phyloP scores from a whole-genome alignment of 805 yeast genomes.

The Vanderwaltozyma yarrowii region DNA sequence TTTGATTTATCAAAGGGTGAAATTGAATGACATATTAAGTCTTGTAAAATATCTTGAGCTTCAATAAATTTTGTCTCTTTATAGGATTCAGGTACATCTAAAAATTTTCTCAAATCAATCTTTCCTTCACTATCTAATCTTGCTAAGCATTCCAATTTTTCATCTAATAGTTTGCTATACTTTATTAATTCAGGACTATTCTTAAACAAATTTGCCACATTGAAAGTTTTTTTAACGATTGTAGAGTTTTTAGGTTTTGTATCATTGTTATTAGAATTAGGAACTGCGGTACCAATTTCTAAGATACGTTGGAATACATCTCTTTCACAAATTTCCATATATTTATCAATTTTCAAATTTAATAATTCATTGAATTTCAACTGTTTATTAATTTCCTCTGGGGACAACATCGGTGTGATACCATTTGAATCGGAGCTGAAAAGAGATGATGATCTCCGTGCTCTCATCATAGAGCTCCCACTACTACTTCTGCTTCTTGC shows the following conservation, averaged over 20 bases:
- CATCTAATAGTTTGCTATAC: slow-evolving; percentile 18
- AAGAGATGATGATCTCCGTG: slow-evolving; percentile 24
- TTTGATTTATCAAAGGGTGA: slow-evolving; percentile 25
- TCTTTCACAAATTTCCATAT: slow-evolving; percentile 25
- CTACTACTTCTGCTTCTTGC: slow-evolving; percentile 27
- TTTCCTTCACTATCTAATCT: slow-evolving; percentile 13
- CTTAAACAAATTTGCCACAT: slow-evolving; percentile 19
- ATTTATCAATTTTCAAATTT: slow-evolving; percentile 20
- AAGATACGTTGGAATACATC: slow-evolving; percentile 20
- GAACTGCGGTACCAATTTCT: slow-evolving; percentile 26
- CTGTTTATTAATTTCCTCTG: slow-evolving; percentile 25
- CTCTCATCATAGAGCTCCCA: slow-evolving; percentile 13
- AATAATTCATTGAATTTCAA: slow-evolving; percentile 18
- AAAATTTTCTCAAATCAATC: slow-evolving; percentile 17
- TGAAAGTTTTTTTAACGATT: slow-evolving; percentile 6
- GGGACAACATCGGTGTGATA: slow-evolving; percentile 21
- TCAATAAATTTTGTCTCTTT: slow-evolving; percentile 6
- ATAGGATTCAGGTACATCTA: slow-evolving; percentile 14
- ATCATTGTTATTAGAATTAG: slow-evolving; percentile 4
- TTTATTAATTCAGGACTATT: slow-evolving; percentile 27
- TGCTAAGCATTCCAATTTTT: slow-evolving; percentile 15
- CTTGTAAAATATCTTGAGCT: slow-evolving; percentile 10
- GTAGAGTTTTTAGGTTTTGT: not conserved
- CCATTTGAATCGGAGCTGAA: slow-evolving; percentile 18
- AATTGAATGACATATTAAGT: slow-evolving; percentile 15